Evolutionary conservation across 2,329 filamentous ascomycete species (phyloP), one percentile per base, ranked within the genome.

Genomic region (Epichloe sylvatica): DNA sequence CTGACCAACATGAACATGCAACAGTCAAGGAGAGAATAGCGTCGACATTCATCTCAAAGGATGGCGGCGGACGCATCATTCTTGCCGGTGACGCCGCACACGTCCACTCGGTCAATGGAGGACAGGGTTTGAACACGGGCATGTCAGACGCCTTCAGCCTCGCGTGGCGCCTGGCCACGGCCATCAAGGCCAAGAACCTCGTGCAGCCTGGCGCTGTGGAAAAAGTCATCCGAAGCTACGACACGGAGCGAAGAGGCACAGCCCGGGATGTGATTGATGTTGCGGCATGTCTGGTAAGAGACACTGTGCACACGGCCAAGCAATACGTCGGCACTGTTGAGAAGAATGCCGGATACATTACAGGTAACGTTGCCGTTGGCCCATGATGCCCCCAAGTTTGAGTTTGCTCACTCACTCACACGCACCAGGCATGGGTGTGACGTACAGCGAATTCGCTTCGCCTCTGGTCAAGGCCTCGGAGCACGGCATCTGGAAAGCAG

Each of bases 91-190:
- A 80, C 49, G 75, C 76, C 0, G 75, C 74, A 0, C 76, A 80
- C 49, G 75, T 75, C 3, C 74, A 78, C 51, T 75, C 68, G 1
- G 73, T 75, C 36, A 74, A 75, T 8, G 76, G 75, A 0, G 77
- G 75, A 0, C 76, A 79, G 53, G 77, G 77, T 0, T 67, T 80
- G 55, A 80, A 80, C 54, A 79, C 76, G 0, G 76, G 77, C 3
- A 69, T 79, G 34, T 70, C 73, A 5, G 76, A 80, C 56, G 74
- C 75, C 0, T 72, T 77, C 30, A 74, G 72, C 41, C 57, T 80
- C 1, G 70, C 69, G 8, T 80, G 76, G 75, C 76, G 77, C 36
- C 56, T 78, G 0, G 67, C 58, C 5, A 46, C 54, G 1, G 60
- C 61, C 1, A 36, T 63, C 8, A 61, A 56, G 6, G 51, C 59